These are phyloP conservation scores for Oidium heveae DNA, from an alignment of 2,329 filamentous ascomycete species.

Conservation along the genomic window DNA sequence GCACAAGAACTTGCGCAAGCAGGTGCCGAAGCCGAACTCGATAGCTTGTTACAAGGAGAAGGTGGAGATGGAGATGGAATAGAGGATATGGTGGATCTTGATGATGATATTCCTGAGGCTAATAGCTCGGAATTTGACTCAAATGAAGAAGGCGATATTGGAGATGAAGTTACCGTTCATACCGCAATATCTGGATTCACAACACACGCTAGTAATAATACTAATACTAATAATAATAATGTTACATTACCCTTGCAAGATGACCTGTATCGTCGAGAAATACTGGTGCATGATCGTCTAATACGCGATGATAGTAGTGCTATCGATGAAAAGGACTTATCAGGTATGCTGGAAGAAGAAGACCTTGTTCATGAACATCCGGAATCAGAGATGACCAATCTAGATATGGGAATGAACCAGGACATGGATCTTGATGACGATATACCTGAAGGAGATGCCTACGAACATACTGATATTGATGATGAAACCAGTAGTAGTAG, in stretches of 20 bases:
- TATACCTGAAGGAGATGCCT: constrained; percentile 38
- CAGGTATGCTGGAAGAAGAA: constrained; percentile 37
- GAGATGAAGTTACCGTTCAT: constrained; percentile 14
- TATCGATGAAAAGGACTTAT: constrained; percentile 19
- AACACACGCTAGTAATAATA: neutral
- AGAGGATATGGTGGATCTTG: constrained; percentile 34
- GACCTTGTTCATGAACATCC: constrained; percentile 20
- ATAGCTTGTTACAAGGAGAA: constrained; percentile 15
- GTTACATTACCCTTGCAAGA: neutral
- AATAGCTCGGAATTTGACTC: constrained; percentile 16
- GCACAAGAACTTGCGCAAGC: constrained; percentile 52
- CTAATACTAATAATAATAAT: no score
- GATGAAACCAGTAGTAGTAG: constrained; percentile 29
- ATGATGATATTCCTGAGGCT: constrained; percentile 49
- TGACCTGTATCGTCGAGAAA: neutral
- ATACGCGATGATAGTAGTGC: neutral
- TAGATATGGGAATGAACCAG: constrained; percentile 25
- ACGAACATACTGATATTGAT: constrained; percentile 59
- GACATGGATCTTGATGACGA: constrained; percentile 47
- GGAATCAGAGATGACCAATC: constrained; percentile 9
- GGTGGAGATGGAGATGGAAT: constrained; percentile 13
- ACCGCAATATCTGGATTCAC: neutral
- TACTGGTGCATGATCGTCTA: neutral
- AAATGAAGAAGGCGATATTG: constrained; percentile 16
- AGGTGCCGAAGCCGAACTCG: constrained; percentile 21